Evolutionary conservation across 306 rosid species (phyloP), one percentile per base, ranked within the genome.

Genomic region (Albizia julibrissin): DNA sequence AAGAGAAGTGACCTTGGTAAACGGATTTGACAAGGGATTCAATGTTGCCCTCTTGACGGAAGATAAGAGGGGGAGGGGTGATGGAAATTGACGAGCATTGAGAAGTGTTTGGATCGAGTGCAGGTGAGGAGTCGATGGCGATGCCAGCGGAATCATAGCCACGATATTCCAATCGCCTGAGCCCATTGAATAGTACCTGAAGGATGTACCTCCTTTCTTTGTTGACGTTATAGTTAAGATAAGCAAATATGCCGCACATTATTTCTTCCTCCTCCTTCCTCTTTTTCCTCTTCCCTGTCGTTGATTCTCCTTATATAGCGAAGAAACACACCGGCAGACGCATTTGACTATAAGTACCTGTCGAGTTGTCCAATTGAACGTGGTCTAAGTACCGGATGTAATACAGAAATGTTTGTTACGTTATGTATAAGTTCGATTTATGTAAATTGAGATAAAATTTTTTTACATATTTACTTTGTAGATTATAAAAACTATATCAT

Each of bases 171-270:
- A 95, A 83, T 66, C 99, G 88, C 74, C 98, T 83, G 8, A 93
- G 85, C 4, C 98, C 99, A 84, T 95, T 95, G 88, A 95, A 93
- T 50, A 95, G 89, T 12, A 95, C 98, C 80, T 93, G 97, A 22
- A 95, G 88, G 87, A 95, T 92, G 80, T 91, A 93, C 3, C 96
- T 84, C 85, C 99, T 86, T 79, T 95, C 99, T 83, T 95, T 88
- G 46, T 86, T 83, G 10, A 92, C 93, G 31, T 93, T 83, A 93
- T 89, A 92, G 87, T 95, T 95, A 92, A 95, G 91, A 80, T 95
- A 95, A 22, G 99, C 98, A 72, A 95, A 95, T 42, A 95, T 95
- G 85, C 99, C 99, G 87, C 99, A 95, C 99, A 93, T 95, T 85
- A 66, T 78, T 24, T 68, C 66, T 33, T 31, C 42, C 18, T 16